phyloP scores from a whole-genome alignment of 179 eudicot genomes.

The Sideroxylon spinosum region DNA sequence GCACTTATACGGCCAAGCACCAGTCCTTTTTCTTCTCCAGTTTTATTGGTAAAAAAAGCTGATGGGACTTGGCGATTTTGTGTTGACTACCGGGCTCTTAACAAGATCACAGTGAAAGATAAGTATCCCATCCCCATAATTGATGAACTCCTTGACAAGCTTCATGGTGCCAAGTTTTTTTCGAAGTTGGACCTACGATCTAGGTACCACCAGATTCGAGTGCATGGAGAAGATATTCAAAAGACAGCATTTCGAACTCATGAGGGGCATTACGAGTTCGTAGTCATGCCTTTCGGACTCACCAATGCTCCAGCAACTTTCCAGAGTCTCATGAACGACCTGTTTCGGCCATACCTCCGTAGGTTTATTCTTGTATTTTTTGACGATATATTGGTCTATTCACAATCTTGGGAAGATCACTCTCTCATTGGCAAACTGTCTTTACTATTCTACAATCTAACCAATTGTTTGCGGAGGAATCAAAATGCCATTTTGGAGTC shows the following conservation, averaged over 20 bases:
- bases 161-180: not conserved
- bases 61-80: constrained; percentile 7
- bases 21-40: not conserved
- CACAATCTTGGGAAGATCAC: not conserved
- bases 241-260: constrained; percentile 20
- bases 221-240: not conserved
- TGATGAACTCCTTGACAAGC: constrained; percentile 14
- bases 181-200: constrained; percentile 18
- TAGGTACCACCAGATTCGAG: constrained; percentile 15
- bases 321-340: constrained; percentile 18
- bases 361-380: constrained; percentile 13
- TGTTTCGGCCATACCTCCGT: not conserved
- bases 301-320: constrained; percentile 15
- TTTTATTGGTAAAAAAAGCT: not conserved
- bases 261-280: constrained; percentile 9
- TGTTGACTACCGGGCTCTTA: not conserved
- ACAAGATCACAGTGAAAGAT: constrained; percentile 6
- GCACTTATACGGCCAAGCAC: not conserved
- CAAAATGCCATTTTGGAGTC: constrained; percentile 13
- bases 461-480: not conserved
- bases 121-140: not conserved
- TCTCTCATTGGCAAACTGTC: not conserved
- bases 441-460: not conserved
- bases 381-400: constrained; percentile 14
- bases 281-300: constrained; percentile 17